These are phyloP conservation scores for Boletellus deceptivus DNA, from an alignment of 1,284 basidiomycete genomes.

Conservation along the genomic window DNA sequence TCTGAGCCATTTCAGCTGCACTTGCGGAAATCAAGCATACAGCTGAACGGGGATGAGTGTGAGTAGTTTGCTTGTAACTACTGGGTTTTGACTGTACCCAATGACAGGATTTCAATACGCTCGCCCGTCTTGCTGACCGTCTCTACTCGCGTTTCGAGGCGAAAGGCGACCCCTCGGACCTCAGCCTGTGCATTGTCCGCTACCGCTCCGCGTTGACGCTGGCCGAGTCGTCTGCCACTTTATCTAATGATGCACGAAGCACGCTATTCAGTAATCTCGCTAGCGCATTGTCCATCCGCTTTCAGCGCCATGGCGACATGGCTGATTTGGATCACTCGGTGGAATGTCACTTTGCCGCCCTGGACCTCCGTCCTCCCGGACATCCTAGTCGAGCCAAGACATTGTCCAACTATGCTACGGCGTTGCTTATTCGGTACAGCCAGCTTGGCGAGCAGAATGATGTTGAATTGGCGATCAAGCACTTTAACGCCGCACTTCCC, in stretches of 20 bases:
- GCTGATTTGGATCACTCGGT: conserved; percentile 36
- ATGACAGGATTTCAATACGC: conserved; percentile 24
- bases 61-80: not conserved
- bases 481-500: conserved; percentile 24
- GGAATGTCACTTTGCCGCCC: conserved; percentile 25
- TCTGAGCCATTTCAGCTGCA: not conserved
- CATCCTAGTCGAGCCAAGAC: conserved; percentile 23
- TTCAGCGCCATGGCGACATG: conserved; percentile 25
- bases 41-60: conserved; percentile 18
- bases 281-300: conserved; percentile 30
- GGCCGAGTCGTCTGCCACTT: conserved; percentile 14
- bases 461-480: conserved; percentile 28
- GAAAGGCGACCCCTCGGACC: conserved; percentile 19
- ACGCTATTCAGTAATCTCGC: conserved; percentile 33
- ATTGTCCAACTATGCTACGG: conserved; percentile 28
- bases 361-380: conserved; percentile 23
- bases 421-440: conserved; percentile 25
- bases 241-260: conserved; percentile 22
- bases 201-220: conserved; percentile 28
- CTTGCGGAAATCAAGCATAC: not conserved
- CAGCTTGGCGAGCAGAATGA: conserved; percentile 18
- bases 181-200: conserved; percentile 28
- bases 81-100: not conserved
- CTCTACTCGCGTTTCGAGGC: conserved; percentile 24
- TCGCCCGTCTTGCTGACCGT: conserved; percentile 28